phyloP scores from a whole-genome alignment of 2,329 filamentous ascomycete species.

The Pseudogymnoascus sp. region DNA sequence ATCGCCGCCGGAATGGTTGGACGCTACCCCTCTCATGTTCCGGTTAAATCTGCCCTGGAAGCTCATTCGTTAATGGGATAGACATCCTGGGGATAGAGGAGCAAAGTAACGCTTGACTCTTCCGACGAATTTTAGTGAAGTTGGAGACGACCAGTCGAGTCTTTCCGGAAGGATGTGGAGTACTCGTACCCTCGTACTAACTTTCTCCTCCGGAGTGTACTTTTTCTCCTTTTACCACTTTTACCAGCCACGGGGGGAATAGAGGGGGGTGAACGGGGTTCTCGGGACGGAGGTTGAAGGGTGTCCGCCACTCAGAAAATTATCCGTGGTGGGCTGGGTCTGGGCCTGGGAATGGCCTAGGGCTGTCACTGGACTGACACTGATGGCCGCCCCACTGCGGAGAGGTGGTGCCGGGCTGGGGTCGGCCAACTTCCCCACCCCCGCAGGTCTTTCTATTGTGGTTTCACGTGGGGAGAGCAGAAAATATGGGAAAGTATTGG shows the following conservation, averaged over 20 bases:
- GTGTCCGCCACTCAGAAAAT: neutral
- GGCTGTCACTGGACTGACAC: neutral
- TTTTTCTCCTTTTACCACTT: neutral
- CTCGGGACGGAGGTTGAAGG: neutral
- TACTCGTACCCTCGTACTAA: neutral
- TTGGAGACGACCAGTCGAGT: neutral
- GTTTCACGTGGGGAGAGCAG: neutral
- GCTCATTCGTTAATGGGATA: neutral
- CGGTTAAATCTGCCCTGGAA: neutral
- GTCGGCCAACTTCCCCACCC: constrained; percentile 3
- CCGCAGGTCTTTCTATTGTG: constrained; percentile 6
- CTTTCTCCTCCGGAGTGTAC: neutral
- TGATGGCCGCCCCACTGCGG: neutral
- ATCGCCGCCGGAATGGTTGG: constrained; percentile 5
- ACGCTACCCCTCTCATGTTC: constrained; percentile 2
- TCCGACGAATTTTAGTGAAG: neutral
- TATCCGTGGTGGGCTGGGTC: neutral
- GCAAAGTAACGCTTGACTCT: neutral
- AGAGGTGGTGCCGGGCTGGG: neutral
- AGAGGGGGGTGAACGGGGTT: neutral
- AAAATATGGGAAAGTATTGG: neutral
- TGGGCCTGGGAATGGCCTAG: neutral
- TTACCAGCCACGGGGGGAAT: neutral
- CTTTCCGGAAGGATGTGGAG: neutral
- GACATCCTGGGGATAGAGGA: neutral